Conservation (phyloP, 2,329 filamentous ascomycete genomes). For the Rhynchosporium graminicola region DNA sequence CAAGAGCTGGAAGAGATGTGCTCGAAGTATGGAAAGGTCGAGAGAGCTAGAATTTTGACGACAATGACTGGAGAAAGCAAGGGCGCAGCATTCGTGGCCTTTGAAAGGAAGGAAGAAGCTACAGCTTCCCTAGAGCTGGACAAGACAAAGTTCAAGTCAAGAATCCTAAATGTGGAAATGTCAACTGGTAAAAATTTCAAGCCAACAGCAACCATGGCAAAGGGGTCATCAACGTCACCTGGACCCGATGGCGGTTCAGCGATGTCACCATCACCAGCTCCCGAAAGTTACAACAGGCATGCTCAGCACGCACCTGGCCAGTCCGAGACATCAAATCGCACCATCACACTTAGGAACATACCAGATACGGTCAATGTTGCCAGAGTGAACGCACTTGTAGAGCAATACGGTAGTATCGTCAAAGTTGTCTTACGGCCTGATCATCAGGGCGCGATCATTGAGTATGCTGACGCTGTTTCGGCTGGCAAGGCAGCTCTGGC, state of each 20-base stretch:
- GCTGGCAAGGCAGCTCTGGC: conserved; percentile 71
- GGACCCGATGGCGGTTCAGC: conserved; percentile 39
- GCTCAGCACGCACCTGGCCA: conserved; percentile 44
- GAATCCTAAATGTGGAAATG: conserved; percentile 66
- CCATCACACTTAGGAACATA: conserved; percentile 79
- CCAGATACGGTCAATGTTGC: conserved; percentile 92
- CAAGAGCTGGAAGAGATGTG: conserved; percentile 72
- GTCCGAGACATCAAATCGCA: conserved; percentile 62
- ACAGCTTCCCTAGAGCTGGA: conserved; percentile 69
- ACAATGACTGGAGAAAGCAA: conserved; percentile 68
- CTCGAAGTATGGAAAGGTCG: conserved; percentile 72
- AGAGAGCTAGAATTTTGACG: conserved; percentile 69
- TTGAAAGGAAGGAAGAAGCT: conserved; percentile 69
- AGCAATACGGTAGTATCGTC: conserved; percentile 68
- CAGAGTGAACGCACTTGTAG: conserved; percentile 72
- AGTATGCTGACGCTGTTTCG: conserved; percentile 66
- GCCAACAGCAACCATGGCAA: conserved; percentile 50
- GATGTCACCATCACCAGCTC: conserved; percentile 38
- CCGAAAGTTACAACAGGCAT: conserved; percentile 31
- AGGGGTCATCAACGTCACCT: conserved; percentile 40
- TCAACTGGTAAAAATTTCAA: conserved; percentile 59
- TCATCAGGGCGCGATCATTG: conserved; percentile 82
- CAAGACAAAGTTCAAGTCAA: conserved; percentile 67
- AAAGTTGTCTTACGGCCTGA: conserved; percentile 80
- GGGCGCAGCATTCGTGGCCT: conserved; percentile 81